phyloP scores from a whole-genome alignment of 768 basidiomycete genomes.

The Dentipellis sp. region DNA sequence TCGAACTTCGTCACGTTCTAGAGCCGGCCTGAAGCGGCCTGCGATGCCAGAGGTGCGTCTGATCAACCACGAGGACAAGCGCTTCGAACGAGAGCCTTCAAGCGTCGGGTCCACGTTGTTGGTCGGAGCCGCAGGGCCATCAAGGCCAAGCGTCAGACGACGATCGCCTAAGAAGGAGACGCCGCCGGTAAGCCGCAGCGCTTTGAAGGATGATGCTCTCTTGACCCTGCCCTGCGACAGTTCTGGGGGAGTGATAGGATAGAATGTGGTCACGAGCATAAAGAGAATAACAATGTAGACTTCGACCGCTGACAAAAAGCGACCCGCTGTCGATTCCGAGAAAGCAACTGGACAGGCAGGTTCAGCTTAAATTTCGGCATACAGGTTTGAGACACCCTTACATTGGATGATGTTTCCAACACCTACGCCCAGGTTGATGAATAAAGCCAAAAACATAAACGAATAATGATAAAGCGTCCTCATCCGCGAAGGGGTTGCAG shows the following conservation, averaged over 20 bases:
- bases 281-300: conserved; percentile 55
- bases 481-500: conserved; percentile 30
- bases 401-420: conserved; percentile 48
- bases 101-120: not conserved
- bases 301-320: conserved; percentile 53
- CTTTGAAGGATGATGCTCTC: conserved; percentile 19
- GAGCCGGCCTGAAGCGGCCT: conserved; percentile 14
- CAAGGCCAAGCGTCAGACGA: not conserved
- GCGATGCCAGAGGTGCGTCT: conserved; percentile 17
- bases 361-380: not conserved
- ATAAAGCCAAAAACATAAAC: conserved; percentile 41
- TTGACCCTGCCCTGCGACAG: not conserved
- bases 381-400: conserved; percentile 28
- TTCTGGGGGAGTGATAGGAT: conserved; percentile 1
- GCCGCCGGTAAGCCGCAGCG: conserved; percentile 4
- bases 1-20: conserved; percentile 20
- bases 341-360: conserved; percentile 41
- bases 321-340: conserved; percentile 61
- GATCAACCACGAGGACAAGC: conserved; percentile 30
- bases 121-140: not conserved
- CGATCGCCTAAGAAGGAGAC: not conserved
- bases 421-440: conserved; percentile 42
- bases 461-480: conserved; percentile 36
- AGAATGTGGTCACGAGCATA: conserved; percentile 39
- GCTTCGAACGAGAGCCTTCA: not conserved